Evolutionary conservation across 2,329 filamentous ascomycete genomes (phyloP).

Genomic region (Dactylellina cionopaga): DNA sequence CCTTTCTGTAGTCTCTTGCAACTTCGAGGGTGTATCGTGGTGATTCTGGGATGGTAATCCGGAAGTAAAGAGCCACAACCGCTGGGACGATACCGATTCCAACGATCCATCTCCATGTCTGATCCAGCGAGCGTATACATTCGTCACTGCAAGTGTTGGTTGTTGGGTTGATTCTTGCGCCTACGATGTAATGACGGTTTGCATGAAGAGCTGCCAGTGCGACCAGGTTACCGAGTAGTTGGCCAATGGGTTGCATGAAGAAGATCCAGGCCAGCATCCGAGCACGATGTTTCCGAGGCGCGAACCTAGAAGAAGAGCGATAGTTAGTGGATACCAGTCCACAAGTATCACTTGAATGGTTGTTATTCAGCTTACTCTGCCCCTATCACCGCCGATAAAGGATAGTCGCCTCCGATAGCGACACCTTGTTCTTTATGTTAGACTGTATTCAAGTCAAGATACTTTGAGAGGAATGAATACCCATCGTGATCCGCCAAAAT

Average conservation of each 20-base stretch:
- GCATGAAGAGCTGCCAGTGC: slow-evolving; percentile 64
- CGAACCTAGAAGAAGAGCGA: slow-evolving; percentile 58
- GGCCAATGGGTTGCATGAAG: slow-evolving; percentile 75
- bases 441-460: not conserved
- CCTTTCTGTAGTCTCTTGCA: slow-evolving; percentile 69
- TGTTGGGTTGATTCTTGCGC: slow-evolving; percentile 53
- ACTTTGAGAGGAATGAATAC: slow-evolving; percentile 45
- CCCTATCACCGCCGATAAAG: slow-evolving; percentile 73
- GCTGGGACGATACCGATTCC: slow-evolving; percentile 73
- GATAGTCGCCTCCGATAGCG: slow-evolving; percentile 74
- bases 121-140: slow-evolving; percentile 64
- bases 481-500: slow-evolving; percentile 65
- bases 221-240: slow-evolving; percentile 72
- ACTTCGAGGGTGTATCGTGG: slow-evolving; percentile 74
- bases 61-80: slow-evolving; percentile 72
- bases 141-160: slow-evolving; percentile 33
- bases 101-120: slow-evolving; percentile 74
- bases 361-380: slow-evolving; percentile 67
- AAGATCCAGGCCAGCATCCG: slow-evolving; percentile 75
- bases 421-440: slow-evolving; percentile 54
- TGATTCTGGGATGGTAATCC: slow-evolving; percentile 74
- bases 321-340: slow-evolving; percentile 55
- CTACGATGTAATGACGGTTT: slow-evolving; percentile 54
- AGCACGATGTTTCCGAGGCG: slow-evolving; percentile 70
- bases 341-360: not conserved